Percentiles rank a stretch among this genome's conserved stretches.
phyloP scores from a whole-genome alignment of 192 early-diverging fungal species.

The Thamnidium elegans region DNA sequence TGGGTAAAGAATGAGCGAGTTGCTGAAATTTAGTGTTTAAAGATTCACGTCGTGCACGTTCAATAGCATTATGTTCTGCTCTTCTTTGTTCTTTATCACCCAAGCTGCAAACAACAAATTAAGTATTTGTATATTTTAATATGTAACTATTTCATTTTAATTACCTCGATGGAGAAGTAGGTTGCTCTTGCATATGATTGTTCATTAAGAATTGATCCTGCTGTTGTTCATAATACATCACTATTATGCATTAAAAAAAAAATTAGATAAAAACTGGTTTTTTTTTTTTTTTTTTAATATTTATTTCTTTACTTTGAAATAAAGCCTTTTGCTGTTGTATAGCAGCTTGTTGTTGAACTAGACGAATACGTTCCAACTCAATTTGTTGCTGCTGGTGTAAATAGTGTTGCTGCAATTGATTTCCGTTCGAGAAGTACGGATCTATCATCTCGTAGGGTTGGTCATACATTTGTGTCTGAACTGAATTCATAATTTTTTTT shows the following conservation, averaged over 20 bases:
- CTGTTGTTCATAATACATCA: neutral
- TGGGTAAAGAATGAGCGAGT: slow-evolving; percentile 71
- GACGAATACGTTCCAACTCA: slow-evolving; percentile 4
- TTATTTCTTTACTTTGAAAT: slow-evolving; percentile 12
- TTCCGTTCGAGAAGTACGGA: neutral
- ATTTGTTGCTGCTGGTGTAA: neutral
- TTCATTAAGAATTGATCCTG: neutral
- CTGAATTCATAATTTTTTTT: neutral
- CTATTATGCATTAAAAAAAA: neutral
- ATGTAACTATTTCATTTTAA: neutral
- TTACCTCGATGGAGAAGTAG: neutral
- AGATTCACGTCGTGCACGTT: slow-evolving; percentile 76
- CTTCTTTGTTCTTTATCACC: slow-evolving; percentile 38
- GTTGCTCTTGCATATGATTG: neutral
- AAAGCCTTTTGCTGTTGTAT: slow-evolving; percentile 15
- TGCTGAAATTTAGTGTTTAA: slow-evolving; percentile 82
- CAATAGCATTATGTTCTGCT: slow-evolving; percentile 83
- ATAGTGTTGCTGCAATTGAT: too few species aligned
- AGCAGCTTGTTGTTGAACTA: slow-evolving; percentile 19
- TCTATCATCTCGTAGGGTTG: neutral
- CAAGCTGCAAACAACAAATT: too few species aligned
- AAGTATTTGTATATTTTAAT: too few species aligned
- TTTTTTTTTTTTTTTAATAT: neutral
- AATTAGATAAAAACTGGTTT: too few species aligned
- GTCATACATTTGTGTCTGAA: neutral